These are phyloP conservation scores for Entelexis paramagnoliae DNA, from an alignment of 1,139 yeast genomes.

Conservation along the genomic window DNA sequence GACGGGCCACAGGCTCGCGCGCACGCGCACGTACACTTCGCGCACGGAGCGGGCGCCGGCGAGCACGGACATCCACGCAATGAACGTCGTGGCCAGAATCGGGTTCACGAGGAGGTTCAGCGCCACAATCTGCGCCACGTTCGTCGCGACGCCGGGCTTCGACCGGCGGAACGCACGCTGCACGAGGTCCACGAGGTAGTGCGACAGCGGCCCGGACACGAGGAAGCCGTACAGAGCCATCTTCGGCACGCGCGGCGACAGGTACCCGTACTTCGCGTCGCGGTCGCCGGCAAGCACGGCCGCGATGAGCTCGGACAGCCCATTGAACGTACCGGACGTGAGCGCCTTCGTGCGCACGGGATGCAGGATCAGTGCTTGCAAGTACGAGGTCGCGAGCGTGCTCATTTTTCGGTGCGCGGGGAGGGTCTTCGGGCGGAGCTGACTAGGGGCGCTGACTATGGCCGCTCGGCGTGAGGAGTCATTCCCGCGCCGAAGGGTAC, in stretches of 20 bases:
- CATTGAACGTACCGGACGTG: slow-evolving; percentile 34
- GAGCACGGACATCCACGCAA: slow-evolving; percentile 38
- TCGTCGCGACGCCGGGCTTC: slow-evolving; percentile 31
- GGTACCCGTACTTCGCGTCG: slow-evolving; percentile 31
- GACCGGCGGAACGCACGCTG: slow-evolving; percentile 32
- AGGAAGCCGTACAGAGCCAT: slow-evolving; percentile 67
- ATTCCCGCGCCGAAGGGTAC: not conserved
- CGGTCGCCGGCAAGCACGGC: slow-evolving; percentile 33
- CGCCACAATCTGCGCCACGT: slow-evolving; percentile 49
- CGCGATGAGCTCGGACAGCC: slow-evolving; percentile 33
- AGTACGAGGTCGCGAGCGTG: slow-evolving; percentile 18
- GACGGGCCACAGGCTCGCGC: slow-evolving; percentile 46
- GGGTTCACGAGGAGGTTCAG: slow-evolving; percentile 60
- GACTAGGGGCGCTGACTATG: no score
- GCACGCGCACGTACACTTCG: slow-evolving; percentile 37
- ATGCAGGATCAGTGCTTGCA: slow-evolving; percentile 21
- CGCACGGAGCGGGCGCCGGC: slow-evolving; percentile 33
- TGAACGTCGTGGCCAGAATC: slow-evolving; percentile 45
- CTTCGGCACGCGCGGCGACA: slow-evolving; percentile 41
- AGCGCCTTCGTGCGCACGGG: slow-evolving; percentile 32
- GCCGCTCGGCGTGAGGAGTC: not conserved
- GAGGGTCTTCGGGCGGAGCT: not conserved
- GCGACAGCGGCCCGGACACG: slow-evolving; percentile 66
- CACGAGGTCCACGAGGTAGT: slow-evolving; percentile 35
- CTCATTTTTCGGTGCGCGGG: slow-evolving; percentile 4